These are phyloP conservation scores for Podospora pseudoanserina DNA, from an alignment of 495 filamentous ascomycete species.

Conservation along the genomic window DNA sequence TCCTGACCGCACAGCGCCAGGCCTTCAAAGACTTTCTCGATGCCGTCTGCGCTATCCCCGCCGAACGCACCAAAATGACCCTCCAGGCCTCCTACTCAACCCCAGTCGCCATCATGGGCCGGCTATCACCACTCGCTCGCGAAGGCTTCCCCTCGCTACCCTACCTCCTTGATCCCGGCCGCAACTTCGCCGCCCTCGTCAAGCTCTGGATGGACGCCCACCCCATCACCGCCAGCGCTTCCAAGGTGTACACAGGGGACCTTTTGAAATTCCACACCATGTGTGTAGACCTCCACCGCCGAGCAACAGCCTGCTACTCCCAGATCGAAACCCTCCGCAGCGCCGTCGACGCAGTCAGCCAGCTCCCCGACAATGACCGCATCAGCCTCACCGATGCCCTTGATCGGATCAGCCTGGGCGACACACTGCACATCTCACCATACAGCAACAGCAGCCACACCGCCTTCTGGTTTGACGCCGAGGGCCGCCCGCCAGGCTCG, in stretches of 20 bases:
- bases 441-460: conserved; percentile 28
- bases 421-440: conserved; percentile 33
- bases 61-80: conserved; percentile 57
- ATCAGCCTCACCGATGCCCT: conserved; percentile 71
- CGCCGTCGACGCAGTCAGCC: conserved; percentile 60
- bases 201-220: conserved; percentile 76
- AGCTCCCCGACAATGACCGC: conserved; percentile 51
- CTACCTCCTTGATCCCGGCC: conserved; percentile 87
- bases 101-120: conserved; percentile 82
- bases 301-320: conserved; percentile 50
- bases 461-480: conserved; percentile 35
- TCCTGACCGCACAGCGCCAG: conserved; percentile 58
- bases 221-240: conserved; percentile 43
- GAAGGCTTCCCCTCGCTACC: conserved; percentile 95
- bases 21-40: conserved; percentile 88
- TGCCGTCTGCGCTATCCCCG: conserved; percentile 74
- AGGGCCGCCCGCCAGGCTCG: conserved; percentile 40
- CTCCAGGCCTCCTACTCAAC: conserved; percentile 89
- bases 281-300: conserved; percentile 66
- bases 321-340: conserved; percentile 28
- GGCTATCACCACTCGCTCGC: conserved; percentile 73
- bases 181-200: conserved; percentile 83
- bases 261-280: conserved; percentile 68
- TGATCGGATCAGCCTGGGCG: conserved; percentile 58
- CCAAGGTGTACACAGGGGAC: conserved; percentile 56